phyloP scores from a whole-genome alignment of 192 early-diverging fungal species.

The Diversispora eburnea region DNA sequence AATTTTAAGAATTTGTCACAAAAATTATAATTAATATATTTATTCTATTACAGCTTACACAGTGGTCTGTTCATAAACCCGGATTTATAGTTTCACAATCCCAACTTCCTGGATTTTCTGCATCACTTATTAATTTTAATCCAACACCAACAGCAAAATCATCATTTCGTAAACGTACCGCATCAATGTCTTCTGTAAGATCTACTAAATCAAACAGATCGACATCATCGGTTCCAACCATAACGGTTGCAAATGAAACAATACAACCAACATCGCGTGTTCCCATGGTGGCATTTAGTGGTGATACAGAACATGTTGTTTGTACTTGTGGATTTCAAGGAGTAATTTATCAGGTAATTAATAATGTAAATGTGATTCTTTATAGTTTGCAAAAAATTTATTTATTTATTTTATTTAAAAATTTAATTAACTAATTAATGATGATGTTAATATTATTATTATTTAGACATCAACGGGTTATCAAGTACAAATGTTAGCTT shows the following conservation, averaged over 20 bases:
- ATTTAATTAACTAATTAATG: not conserved
- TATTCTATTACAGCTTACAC: conserved; percentile 35
- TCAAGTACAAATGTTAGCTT: conserved; percentile 41
- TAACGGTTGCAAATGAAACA: not conserved
- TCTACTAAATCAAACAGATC: conserved; percentile 15
- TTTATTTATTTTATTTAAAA: not conserved
- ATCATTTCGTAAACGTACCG: conserved; percentile 28
- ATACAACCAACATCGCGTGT: conserved; percentile 31
- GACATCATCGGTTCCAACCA: not conserved
- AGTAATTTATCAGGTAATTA: conserved; percentile 44
- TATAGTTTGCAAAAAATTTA: not conserved
- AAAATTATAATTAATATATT: not conserved
- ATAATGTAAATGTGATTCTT: not conserved
- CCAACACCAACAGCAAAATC: not conserved
- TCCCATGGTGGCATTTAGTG: conserved; percentile 51
- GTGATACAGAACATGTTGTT: conserved; percentile 51
- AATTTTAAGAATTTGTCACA: not conserved
- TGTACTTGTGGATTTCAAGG: conserved; percentile 39
- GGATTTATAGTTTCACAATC: conserved; percentile 37
- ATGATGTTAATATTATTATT: not conserved
- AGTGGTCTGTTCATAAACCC: conserved; percentile 55
- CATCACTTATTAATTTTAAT: conserved; percentile 15
- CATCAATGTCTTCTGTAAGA: conserved; percentile 21
- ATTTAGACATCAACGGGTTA: conserved; percentile 40
- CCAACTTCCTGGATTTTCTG: conserved; percentile 46